Conservation (phyloP, 2,329 filamentous ascomycete genomes). For the Monosporascus sp. region DNA sequence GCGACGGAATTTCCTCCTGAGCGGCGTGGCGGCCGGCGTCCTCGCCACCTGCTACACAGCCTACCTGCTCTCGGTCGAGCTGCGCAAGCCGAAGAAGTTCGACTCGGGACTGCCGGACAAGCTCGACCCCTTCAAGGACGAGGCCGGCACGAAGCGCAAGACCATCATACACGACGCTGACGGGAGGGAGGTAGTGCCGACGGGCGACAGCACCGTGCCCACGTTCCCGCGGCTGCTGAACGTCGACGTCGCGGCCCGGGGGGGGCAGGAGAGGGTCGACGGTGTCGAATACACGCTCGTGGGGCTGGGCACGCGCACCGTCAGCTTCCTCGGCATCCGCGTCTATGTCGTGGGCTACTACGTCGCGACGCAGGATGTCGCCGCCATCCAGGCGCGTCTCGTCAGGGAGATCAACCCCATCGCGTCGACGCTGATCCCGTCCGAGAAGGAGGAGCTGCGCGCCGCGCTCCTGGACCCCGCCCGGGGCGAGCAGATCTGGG, state of each 20-base stretch:
- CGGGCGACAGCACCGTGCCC: constrained; percentile 74
- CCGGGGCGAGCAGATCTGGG: constrained; percentile 69
- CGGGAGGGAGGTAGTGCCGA: constrained; percentile 70
- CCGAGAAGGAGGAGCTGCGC: constrained; percentile 72
- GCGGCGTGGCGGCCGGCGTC: constrained; percentile 44
- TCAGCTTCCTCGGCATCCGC: constrained; percentile 83
- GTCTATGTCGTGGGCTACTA: constrained; percentile 96
- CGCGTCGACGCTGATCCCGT: constrained; percentile 77
- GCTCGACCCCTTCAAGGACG: constrained; percentile 37
- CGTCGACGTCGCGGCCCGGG: constrained; percentile 37
- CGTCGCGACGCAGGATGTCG: constrained; percentile 76
- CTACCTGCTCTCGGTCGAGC: constrained; percentile 22
- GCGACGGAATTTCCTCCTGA: constrained; percentile 46
- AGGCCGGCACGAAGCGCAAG: constrained; percentile 48
- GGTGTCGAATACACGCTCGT: constrained; percentile 76
- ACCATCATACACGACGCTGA: constrained; percentile 61
- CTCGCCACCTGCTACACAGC: constrained; percentile 47
- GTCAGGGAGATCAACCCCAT: constrained; percentile 69
- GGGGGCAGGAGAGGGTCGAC: constrained; percentile 26
- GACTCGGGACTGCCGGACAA: constrained; percentile 39
- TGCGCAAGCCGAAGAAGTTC: constrained; percentile 42
- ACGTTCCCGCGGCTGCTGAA: constrained; percentile 70
- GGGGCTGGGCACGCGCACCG: constrained; percentile 80
- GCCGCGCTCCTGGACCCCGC: constrained; percentile 63
- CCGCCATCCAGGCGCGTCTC: constrained; percentile 70